Evolutionary conservation across 352 stramenopile genomes (phyloP).

Genomic region (Thraustotheca clavata): DNA sequence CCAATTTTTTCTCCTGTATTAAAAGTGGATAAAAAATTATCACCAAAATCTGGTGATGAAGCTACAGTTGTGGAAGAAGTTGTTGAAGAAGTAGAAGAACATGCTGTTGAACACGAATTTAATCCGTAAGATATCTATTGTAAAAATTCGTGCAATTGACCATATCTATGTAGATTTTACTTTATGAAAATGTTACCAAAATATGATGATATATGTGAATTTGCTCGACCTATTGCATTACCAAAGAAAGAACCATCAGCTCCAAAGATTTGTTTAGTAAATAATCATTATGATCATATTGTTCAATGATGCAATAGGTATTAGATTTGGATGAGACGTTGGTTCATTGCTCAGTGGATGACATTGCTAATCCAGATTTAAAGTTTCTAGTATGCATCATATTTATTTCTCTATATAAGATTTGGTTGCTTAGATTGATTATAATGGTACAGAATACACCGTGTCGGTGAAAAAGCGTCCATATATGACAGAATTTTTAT

Average conservation of each 20-base stretch:
- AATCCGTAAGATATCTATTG: constrained; percentile 47
- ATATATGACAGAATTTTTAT: constrained; percentile 93
- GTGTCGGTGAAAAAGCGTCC: constrained; percentile 97
- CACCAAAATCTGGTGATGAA: neutral
- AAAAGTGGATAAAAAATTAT: constrained; percentile 29
- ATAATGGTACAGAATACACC: constrained; percentile 92
- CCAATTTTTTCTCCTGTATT: constrained; percentile 70
- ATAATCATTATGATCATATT: neutral
- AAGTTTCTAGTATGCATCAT: constrained; percentile 88
- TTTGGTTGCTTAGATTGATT: constrained; percentile 52
- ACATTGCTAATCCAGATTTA: constrained; percentile 89
- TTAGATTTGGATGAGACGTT: constrained; percentile 99
- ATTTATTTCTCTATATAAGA: neutral
- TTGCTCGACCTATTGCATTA: constrained; percentile 41
- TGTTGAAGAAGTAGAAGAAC: constrained; percentile 30
- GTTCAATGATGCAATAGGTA: constrained; percentile 37
- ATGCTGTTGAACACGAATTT: constrained; percentile 51
- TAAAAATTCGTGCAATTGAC: neutral
- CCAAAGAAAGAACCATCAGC: constrained; percentile 42
- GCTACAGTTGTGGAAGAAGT: constrained; percentile 26
- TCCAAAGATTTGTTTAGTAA: constrained; percentile 64
- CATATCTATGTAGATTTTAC: constrained; percentile 43
- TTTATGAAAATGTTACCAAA: constrained; percentile 82
- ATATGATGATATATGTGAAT: constrained; percentile 61
- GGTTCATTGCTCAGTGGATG: constrained; percentile 97